phyloP scores from a whole-genome alignment of 768 basidiomycete species.

The Termitomyces sp. region DNA sequence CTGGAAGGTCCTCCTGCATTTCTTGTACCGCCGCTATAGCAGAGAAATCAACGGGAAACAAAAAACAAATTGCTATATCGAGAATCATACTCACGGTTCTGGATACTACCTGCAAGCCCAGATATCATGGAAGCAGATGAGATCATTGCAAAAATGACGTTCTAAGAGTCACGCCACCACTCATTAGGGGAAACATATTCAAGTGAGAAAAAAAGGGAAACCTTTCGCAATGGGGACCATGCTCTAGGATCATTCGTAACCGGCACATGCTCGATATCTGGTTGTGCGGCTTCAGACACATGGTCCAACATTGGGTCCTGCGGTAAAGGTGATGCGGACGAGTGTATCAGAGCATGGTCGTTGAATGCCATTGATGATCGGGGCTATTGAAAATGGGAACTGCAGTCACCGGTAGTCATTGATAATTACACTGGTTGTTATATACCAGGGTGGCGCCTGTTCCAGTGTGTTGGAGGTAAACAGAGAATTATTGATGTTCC shows the following conservation, averaged over 20 bases:
- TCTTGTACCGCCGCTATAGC: constrained; percentile 54
- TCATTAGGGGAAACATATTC: background rate
- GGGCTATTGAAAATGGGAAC: constrained; percentile 1
- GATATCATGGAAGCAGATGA: constrained; percentile 53
- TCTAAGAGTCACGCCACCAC: constrained; percentile 21
- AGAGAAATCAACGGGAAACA: background rate
- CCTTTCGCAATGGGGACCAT: constrained; percentile 57
- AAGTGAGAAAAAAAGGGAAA: constrained; percentile 13
- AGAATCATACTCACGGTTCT: constrained; percentile 46
- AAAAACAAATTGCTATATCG: background rate
- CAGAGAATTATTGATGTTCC: constrained; percentile 2
- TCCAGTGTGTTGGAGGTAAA: background rate
- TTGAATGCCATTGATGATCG: constrained; percentile 1
- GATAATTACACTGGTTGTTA: background rate
- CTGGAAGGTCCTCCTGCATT: constrained; percentile 55
- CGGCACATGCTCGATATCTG: constrained; percentile 47
- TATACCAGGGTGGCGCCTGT: constrained; percentile 4
- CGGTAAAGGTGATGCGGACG: background rate
- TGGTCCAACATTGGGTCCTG: background rate
- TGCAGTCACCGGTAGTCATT: background rate
- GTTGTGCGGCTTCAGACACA: background rate
- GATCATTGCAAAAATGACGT: constrained; percentile 40
- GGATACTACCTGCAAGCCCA: constrained; percentile 54
- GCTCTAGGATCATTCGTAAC: constrained; percentile 58
- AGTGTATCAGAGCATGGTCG: background rate